Base-by-base conservation (phyloP, 2,329 filamentous ascomycete genomes). In the Dactylonectria macrodidyma region DNA sequence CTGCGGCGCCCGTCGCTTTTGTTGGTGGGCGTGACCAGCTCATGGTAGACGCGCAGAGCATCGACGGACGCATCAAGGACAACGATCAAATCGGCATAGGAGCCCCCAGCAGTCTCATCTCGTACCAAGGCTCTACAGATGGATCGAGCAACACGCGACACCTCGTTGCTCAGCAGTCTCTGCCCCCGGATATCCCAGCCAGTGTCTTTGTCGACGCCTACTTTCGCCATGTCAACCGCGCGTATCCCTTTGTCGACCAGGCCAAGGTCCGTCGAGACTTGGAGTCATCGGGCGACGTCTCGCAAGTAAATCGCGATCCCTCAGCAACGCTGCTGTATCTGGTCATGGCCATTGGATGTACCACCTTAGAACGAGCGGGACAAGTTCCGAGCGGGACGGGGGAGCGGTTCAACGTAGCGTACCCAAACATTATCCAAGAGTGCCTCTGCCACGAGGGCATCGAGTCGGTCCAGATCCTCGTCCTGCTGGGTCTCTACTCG, bases 271-370 rank as follows among this genome's bases (percentile, higher is more conserved):
- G 81, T 1, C 70, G 72, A 9, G 77, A 81, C 24, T 72, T 84
- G 6, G 80, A 83, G 62, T 65, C 73, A 7, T 65, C 74, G 5
- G 71, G 75, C 5, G 77, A 78, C 38, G 66, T 74, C 24, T 78
- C 78, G 34, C 78, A 79, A 5, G 66, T 58, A 3, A 69, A 70
- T 48, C 70, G 71, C 52, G 74, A 75, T 50, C 73, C 74, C 22
- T 69, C 71, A 14, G 71, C 75, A 60, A 84, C 80, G 5, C 63
- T 82, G 5, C 68, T 84, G 3, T 83, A 83, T 66, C 79, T 85
- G 5, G 78, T 85, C 69, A 84, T 85, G 81, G 83, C 84, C 26
- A 84, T 85, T 44, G 83, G 84, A 0, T 83, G 81, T 59, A 84
- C 82, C 0, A 85, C 83, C 0, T 71, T 85, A 19, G 79, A 83